Percentiles rank a stretch among this genome's conserved stretches.
phyloP scores from a whole-genome alignment of 805 yeast species.

The Naumovozyma castellii region DNA sequence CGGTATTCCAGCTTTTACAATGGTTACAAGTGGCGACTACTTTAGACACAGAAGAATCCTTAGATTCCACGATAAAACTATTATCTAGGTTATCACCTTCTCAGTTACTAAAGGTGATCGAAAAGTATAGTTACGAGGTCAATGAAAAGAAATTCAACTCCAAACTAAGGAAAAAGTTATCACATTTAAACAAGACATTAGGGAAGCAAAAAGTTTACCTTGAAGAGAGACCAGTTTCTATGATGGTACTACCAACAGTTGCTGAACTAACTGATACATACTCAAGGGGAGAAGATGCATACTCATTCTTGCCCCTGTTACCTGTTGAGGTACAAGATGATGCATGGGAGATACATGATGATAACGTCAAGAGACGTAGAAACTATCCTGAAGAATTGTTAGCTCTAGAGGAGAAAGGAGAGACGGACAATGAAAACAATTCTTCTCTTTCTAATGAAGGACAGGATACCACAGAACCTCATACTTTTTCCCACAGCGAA shows the following conservation, averaged over 20 bases:
- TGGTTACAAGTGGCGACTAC: constrained; percentile 84
- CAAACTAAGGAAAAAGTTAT: constrained; percentile 32
- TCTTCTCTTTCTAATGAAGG: no score
- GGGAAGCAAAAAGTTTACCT: constrained; percentile 26
- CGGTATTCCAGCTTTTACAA: constrained; percentile 71
- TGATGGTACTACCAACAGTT: constrained; percentile 60
- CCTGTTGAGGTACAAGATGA: constrained; percentile 64
- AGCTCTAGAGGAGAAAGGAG: constrained; percentile 2
- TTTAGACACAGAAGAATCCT: constrained; percentile 53
- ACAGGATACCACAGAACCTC: neutral
- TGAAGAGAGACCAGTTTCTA: constrained; percentile 44
- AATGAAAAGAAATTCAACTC: constrained; percentile 62
- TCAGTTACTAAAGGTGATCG: constrained; percentile 62
- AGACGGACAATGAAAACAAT: constrained; percentile 1
- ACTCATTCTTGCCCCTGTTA: constrained; percentile 55
- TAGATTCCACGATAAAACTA: constrained; percentile 43
- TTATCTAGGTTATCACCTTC: constrained; percentile 52
- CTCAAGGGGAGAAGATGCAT: constrained; percentile 50
- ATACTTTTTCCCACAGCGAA: no score
- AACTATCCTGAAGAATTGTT: constrained; percentile 11
- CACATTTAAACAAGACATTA: constrained; percentile 13
- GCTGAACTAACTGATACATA: constrained; percentile 64
- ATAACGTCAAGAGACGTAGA: constrained; percentile 21
- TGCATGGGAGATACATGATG: constrained; percentile 57
- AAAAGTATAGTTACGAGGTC: constrained; percentile 76